These are phyloP conservation scores for Tylopilus vinaceipallidus DNA, from an alignment of 768 basidiomycete genomes.

Conservation along the genomic window DNA sequence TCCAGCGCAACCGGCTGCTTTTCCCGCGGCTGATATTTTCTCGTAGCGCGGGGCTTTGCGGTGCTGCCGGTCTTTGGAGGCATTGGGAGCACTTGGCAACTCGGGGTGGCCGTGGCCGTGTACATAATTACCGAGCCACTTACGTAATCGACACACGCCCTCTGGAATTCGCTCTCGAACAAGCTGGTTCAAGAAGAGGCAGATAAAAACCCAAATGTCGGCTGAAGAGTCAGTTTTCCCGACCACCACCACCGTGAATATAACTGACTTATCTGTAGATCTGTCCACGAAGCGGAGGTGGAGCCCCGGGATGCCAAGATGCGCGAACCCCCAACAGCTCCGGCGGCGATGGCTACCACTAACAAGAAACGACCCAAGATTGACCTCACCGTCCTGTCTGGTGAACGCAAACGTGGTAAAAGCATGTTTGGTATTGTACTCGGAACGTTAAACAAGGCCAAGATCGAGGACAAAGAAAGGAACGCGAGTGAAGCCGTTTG, in stretches of 20 bases:
- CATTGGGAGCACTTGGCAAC: slow-evolving; percentile 11
- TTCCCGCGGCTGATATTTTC: slow-evolving; percentile 15
- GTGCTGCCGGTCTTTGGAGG: slow-evolving; percentile 14
- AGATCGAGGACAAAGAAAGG: slow-evolving; percentile 81
- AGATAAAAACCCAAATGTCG: slow-evolving; percentile 42
- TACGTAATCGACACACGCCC: slow-evolving; percentile 17
- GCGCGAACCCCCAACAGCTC: slow-evolving; percentile 43
- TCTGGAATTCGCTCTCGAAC: background rate
- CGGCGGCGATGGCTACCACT: slow-evolving; percentile 41
- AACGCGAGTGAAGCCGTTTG: slow-evolving; percentile 81
- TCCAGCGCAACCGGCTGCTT: slow-evolving; percentile 22
- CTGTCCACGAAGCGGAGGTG: slow-evolving; percentile 30
- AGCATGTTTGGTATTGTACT: slow-evolving; percentile 83
- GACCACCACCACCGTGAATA: slow-evolving; percentile 4
- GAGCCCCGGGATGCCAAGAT: slow-evolving; percentile 34
- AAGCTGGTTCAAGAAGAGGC: background rate
- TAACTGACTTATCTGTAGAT: slow-evolving; percentile 18
- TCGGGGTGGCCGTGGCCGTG: slow-evolving; percentile 12
- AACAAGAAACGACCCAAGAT: slow-evolving; percentile 72
- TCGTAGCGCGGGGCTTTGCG: slow-evolving; percentile 4
- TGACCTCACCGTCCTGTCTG: slow-evolving; percentile 52
- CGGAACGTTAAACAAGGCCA: slow-evolving; percentile 84
- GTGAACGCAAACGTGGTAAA: slow-evolving; percentile 82
- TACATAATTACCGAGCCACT: slow-evolving; percentile 20
- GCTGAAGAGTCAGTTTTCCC: slow-evolving; percentile 46